Evolutionary conservation across 371 early-diverging fungal genomes (phyloP), one percentile per base, ranked within the genome.

Genomic region (Mortierella sp.): DNA sequence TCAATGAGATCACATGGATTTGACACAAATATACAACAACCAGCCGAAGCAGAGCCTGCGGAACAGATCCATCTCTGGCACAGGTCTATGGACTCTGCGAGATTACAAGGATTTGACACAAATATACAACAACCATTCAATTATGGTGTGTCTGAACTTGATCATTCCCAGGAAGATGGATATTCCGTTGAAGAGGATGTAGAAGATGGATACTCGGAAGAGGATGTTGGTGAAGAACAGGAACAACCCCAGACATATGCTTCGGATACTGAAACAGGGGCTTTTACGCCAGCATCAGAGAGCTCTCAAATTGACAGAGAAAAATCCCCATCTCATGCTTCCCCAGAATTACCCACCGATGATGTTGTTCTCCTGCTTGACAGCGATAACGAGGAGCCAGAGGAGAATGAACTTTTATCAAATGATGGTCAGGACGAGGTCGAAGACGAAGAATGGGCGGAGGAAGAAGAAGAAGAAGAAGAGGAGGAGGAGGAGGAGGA

Each of bases 321-420:
- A 11, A 16, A 32, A 28, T 16, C 21, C 15, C 55, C 43, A n/a
- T 9, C 52, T 2, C 38, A 19, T 3, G 8, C 52, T 13, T 50
- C 48, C 52, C 2, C 36, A 15, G 40, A 13, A 21, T 11, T 40
- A 15, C 53, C 65, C 4, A 65, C 57, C 3, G 65, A 65, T 21
- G 41, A 40, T 55, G 64, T 64, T 36, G 65, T 65, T 15, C 38
- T 65, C 4, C 55, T 65, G 15, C 65, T 52, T 19, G 65, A 65
- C 41, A 55, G 55, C 33, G 58, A 60, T 36, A 58, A 47, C 11
- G 67, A 67, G 19, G 45, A 32, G 24, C 7, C 24, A 41, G 58
- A 41, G 28, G 32, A 28, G 21, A 21, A 22, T 22, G 52, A 21
- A 0, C 6, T 22, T 21, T 19, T 22, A 52, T 52, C 52, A 52